These are phyloP conservation scores for Collybia sp. DNA, from an alignment of 768 basidiomycete genomes.

Conservation along the genomic window DNA sequence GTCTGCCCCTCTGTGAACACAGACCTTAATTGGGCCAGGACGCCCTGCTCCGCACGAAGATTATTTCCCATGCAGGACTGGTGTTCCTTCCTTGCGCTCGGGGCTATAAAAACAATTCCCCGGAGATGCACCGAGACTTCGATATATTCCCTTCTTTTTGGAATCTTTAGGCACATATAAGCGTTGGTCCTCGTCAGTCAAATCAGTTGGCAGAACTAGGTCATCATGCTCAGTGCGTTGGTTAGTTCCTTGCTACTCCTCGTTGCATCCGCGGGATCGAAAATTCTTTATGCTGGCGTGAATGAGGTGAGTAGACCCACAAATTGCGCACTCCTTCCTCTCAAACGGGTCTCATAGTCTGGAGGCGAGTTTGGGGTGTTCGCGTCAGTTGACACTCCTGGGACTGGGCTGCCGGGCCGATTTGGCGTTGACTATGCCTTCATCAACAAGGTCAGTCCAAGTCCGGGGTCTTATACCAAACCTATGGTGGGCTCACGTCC, in stretches of 20 bases:
- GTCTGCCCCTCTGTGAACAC: too few species aligned
- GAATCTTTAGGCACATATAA: too few species aligned
- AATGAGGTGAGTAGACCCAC: constrained; percentile 29
- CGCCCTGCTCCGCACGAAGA: too few species aligned
- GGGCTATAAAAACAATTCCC: too few species aligned
- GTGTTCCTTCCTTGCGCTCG: too few species aligned
- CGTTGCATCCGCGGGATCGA: constrained; percentile 10
- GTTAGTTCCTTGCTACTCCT: constrained; percentile 5
- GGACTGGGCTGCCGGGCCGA: constrained; percentile 37
- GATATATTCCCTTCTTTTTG: too few species aligned
- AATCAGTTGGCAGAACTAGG: too few species aligned
- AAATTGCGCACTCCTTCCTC: not conserved
- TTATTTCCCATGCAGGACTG: too few species aligned
- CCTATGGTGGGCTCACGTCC: not conserved
- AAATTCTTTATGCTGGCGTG: constrained; percentile 40
- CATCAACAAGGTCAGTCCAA: constrained; percentile 36
- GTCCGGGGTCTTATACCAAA: not conserved
- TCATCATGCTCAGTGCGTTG: too few species aligned
- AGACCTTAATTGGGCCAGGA: too few species aligned
- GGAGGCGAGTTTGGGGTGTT: constrained; percentile 44
- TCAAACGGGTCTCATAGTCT: constrained; percentile 21
- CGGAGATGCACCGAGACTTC: too few species aligned
- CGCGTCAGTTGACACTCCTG: constrained; percentile 23
- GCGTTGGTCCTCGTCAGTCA: too few species aligned
- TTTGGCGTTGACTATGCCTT: constrained; percentile 40